A percentile compares a stretch with the other conserved stretches of the same genome.
Conservation (phyloP, 441 rosid species). For the Syzygium syzygioides region DNA sequence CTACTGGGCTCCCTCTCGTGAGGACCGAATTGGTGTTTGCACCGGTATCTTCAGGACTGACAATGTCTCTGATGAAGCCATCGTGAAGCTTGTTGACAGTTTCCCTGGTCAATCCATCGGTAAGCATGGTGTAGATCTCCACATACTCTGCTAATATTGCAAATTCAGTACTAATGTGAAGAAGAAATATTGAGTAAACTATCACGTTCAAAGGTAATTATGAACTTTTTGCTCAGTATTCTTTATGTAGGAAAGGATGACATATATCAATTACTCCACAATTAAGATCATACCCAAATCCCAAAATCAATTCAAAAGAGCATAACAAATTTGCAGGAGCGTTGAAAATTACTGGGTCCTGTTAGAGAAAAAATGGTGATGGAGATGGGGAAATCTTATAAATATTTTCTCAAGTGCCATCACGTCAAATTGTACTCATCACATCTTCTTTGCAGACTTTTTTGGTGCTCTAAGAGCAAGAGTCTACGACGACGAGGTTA, state of each 20-base stretch:
- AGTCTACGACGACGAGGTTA: not conserved
- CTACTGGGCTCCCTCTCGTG: conserved; percentile 5
- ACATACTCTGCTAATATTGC: not conserved
- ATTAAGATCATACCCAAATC: not conserved
- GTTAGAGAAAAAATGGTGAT: not conserved
- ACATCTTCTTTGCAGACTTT: not conserved
- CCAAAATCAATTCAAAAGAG: not conserved
- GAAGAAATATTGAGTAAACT: not conserved
- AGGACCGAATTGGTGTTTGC: conserved; percentile 1
- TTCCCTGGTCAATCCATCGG: conserved; percentile 3
- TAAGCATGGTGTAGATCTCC: not conserved
- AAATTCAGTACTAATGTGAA: not conserved
- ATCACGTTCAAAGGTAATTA: not conserved
- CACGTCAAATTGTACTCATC: not conserved
- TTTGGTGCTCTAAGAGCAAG: not conserved
- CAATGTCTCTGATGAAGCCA: not conserved
- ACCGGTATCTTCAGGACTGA: not conserved
- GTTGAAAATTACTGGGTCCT: not conserved
- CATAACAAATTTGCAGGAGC: not conserved
- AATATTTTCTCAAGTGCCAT: not conserved
- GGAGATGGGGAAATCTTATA: not conserved
- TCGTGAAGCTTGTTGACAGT: not conserved
- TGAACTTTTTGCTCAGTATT: not conserved
- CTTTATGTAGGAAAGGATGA: not conserved
- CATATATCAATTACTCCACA: not conserved